A percentile compares a stretch with the other conserved stretches of the same genome.
These are phyloP conservation scores for Puccinia novopanici DNA, from an alignment of 1,284 basidiomycete species.

Conservation along the genomic window DNA sequence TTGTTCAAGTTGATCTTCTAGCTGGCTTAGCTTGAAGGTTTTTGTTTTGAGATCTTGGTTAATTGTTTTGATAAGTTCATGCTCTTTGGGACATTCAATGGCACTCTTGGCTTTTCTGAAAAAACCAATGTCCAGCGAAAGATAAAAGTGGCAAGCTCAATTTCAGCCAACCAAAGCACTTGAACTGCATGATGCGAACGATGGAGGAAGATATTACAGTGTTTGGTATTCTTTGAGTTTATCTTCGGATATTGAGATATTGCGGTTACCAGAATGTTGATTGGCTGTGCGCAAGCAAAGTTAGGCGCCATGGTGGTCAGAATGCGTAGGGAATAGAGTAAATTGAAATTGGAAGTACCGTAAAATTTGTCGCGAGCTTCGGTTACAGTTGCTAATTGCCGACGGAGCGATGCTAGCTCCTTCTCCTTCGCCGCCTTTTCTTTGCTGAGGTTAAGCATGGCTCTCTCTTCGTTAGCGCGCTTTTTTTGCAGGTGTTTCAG, in stretches of 20 bases:
- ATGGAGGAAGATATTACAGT: constrained; percentile 65
- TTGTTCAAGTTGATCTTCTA: constrained; percentile 46
- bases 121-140: background rate
- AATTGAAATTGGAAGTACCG: constrained; percentile 46
- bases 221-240: constrained; percentile 83
- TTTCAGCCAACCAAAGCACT: background rate
- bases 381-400: constrained; percentile 67
- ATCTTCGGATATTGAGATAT: constrained; percentile 75
- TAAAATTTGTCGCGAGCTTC: constrained; percentile 72
- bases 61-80: constrained; percentile 79
- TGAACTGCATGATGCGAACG: background rate
- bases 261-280: constrained; percentile 68
- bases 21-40: constrained; percentile 24
- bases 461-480: constrained; percentile 19
- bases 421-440: constrained; percentile 29
- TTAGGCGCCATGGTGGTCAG: background rate
- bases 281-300: constrained; percentile 67
- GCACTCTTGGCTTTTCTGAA: constrained; percentile 72
- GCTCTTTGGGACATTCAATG: constrained; percentile 77
- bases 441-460: constrained; percentile 13
- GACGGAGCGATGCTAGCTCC: constrained; percentile 25
- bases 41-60: constrained; percentile 61
- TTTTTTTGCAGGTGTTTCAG: constrained; percentile 46
- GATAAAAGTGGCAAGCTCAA: background rate
- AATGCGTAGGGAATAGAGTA: constrained; percentile 22